These are phyloP conservation scores for Leishmania martiniquensis DNA, from an alignment of 208 protist species.

Conservation along the genomic window DNA sequence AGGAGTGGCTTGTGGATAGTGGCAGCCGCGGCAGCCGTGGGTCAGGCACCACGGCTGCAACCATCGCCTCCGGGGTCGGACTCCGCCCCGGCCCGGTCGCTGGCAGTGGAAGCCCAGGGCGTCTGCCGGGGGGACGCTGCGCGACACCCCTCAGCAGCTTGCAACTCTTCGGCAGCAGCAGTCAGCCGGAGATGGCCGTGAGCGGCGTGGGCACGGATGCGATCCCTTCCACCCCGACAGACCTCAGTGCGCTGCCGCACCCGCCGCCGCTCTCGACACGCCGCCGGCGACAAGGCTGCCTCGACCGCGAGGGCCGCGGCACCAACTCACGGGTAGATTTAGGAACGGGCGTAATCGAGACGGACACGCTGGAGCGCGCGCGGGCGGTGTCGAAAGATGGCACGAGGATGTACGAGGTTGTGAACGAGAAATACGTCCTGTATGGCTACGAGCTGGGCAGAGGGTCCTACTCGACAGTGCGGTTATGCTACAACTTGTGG, in stretches of 20 bases:
- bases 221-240: conserved; percentile 23
- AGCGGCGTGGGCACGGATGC: conserved; percentile 13
- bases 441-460: conserved; percentile 56
- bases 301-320: neutral
- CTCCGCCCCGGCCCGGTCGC: neutral
- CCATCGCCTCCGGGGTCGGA: neutral
- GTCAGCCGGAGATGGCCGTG: conserved; percentile 10
- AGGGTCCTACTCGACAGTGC: conserved; percentile 70
- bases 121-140: neutral
- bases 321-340: neutral
- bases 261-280: neutral
- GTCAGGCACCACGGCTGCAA: neutral
- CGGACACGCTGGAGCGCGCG: conserved; percentile 9
- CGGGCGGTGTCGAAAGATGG: conserved; percentile 2
- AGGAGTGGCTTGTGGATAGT: conserved; percentile 11
- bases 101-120: neutral
- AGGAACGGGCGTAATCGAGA: conserved; percentile 28
- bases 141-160: conserved; percentile 18
- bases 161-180: conserved; percentile 10
- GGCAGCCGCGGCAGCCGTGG: conserved; percentile 2
- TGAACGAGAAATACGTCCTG: conserved; percentile 78
- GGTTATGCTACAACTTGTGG: conserved; percentile 55
- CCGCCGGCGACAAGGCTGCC: neutral
- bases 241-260: conserved; percentile 7
- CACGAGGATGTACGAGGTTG: conserved; percentile 30